phyloP scores from a whole-genome alignment of 2,329 filamentous ascomycete species.

The Aspergillus candidus region DNA sequence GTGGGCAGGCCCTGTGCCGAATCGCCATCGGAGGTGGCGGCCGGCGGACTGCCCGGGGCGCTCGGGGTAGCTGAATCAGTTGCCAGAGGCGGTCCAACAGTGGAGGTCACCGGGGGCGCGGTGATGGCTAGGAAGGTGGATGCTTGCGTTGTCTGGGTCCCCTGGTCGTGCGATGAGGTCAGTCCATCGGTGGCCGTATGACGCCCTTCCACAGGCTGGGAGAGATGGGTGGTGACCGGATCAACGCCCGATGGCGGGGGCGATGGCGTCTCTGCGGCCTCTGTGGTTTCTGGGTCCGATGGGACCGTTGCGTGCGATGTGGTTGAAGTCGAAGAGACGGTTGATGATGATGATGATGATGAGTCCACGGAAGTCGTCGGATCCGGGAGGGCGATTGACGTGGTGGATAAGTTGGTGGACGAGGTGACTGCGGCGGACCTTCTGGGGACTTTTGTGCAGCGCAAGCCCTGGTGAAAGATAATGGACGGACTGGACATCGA shows the following conservation, averaged over 20 bases:
- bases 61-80: neutral
- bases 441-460: constrained; percentile 21
- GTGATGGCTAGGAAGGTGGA: neutral
- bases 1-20: neutral
- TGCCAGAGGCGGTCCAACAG: neutral
- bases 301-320: neutral
- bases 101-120: neutral
- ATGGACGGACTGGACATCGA: constrained; percentile 21
- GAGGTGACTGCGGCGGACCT: constrained; percentile 13
- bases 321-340: neutral
- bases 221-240: neutral
- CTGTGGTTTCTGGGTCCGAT: neutral
- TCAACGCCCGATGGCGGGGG: neutral
- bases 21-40: constrained; percentile 1
- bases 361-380: neutral
- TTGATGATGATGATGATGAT: neutral
- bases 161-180: too few species aligned
- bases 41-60: constrained; percentile 1
- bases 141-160: neutral
- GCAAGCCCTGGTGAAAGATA: constrained; percentile 17
- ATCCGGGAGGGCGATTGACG: neutral
- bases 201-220: neutral
- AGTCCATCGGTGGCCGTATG: neutral
- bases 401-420: neutral
- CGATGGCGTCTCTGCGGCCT: neutral